Base-by-base conservation (phyloP, 176 grass and related monocot genomes). In the Miscanthus lutarioriparius region DNA sequence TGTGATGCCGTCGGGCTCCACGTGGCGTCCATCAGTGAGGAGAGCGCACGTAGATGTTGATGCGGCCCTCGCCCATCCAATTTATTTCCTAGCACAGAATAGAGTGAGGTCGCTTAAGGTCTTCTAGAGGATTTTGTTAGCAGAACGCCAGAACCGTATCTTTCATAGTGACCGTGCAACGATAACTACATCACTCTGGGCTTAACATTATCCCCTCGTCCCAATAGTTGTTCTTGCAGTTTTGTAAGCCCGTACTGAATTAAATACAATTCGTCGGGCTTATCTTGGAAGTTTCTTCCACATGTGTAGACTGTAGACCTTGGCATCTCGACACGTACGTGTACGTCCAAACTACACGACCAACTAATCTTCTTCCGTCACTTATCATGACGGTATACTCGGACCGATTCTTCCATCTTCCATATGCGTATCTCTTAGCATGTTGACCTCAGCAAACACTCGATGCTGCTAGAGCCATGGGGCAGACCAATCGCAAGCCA, bases 121-220 rank as follows among this genome's bases (percentile, higher is more conserved):
- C 11, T 47, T 51, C 16, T 11, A 53, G 16, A 74, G 9, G 26
- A 74, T 51, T 49, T 49, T 17, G 41, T 64, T 44, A 79, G 16
- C 23, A 64, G n/a, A 32, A 30, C 59, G 64, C 9, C 59, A 64
- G 58, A 22, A 30, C 25, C 38, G 39, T 64, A 32, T 33, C 77
- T 79, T 66, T 66, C 77, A 64, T 32, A 14, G 40, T 79, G 25
- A 53, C 72, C 40, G 47, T 75, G 47, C 28, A 75, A 54, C 72
- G 47, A 79, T 32, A 27, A 7, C 77, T 14, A 32, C 62, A 8
- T 28, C 39, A 43, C 47, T 79, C 44, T 65, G 10, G 61, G 15
- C 26, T 19, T 65, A 32, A 4, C 8, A 45, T 32, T 43, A 65
- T 65, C 39, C 25, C 44, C 1, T 22, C 2, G 9, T 65, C 20